Conservation (phyloP, 257 asterid species). For the Leptodermis oblonga region DNA sequence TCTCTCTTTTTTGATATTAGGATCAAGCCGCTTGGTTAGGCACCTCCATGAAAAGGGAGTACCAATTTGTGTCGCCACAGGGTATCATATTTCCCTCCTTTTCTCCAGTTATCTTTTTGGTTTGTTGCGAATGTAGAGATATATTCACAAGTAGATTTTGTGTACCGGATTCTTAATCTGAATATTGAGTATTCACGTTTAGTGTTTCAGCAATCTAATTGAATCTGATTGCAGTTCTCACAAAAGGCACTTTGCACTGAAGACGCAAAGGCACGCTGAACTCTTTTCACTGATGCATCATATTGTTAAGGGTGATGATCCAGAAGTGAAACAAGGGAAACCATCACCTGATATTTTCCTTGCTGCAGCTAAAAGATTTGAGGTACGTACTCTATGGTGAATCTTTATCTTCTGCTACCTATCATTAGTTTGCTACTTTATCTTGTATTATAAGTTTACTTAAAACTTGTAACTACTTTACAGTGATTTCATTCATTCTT, state of each 20-base stretch:
- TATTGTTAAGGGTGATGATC: conserved; percentile 90
- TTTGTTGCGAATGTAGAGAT: background rate
- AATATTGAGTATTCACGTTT: conserved; percentile 4
- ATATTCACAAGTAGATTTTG: background rate
- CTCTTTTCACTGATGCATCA: conserved; percentile 89
- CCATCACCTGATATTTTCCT: conserved; percentile 93
- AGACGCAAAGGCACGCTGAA: conserved; percentile 75
- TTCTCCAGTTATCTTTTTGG: background rate
- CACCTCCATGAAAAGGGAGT: conserved; percentile 81
- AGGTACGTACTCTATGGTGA: conserved; percentile 49
- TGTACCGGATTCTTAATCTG: background rate
- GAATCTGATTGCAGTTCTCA: conserved; percentile 56
- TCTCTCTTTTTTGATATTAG: conserved; percentile 34
- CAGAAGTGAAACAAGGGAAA: conserved; percentile 91
- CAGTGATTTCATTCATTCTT: background rate
- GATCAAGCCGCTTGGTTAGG: conserved; percentile 65
- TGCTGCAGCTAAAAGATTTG: conserved; percentile 87
- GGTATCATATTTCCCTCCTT: conserved; percentile 35
- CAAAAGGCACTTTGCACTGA: conserved; percentile 81
- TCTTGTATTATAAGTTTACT: background rate
- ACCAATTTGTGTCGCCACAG: conserved; percentile 93
- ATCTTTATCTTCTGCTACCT: background rate
- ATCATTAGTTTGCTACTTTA: background rate
- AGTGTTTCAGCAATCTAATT: conserved; percentile 14
- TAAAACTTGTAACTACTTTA: background rate